Conservation (phyloP, 2,329 filamentous ascomycete species). For the Fusarium fujikuroi region DNA sequence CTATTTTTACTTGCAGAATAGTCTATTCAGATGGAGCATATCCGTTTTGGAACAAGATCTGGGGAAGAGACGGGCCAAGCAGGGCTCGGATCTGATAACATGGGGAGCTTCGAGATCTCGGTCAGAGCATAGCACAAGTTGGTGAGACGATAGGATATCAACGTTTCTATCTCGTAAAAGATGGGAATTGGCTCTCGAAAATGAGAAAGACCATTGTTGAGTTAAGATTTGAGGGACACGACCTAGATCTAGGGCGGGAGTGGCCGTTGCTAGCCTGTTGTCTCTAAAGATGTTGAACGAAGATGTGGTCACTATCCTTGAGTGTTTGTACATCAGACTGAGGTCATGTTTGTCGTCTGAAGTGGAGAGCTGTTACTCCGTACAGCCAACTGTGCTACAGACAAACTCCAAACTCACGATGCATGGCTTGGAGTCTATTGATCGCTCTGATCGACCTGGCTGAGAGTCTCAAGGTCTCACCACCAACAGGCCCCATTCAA, state of each 20-base stretch:
- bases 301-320: background rate
- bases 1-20: background rate
- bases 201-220: background rate
- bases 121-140: background rate
- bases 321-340: background rate
- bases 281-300: background rate
- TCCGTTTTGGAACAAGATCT: background rate
- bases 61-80: background rate
- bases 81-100: background rate
- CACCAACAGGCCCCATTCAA: background rate
- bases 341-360: background rate
- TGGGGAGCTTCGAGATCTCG: background rate
- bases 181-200: conserved; percentile 6
- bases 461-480: background rate
- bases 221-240: background rate
- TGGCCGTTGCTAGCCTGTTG: conserved; percentile 24
- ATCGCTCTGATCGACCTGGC: background rate
- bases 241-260: conserved; percentile 20
- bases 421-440: background rate
- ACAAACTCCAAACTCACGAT: background rate
- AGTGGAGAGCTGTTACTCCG: background rate
- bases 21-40: background rate
- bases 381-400: background rate
- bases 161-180: conserved; percentile 10
- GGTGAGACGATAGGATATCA: background rate